Percentiles rank a stretch among this genome's conserved stretches.
Conservation (phyloP, 2,329 filamentous ascomycete genomes). For the Fusarium bulbicola region DNA sequence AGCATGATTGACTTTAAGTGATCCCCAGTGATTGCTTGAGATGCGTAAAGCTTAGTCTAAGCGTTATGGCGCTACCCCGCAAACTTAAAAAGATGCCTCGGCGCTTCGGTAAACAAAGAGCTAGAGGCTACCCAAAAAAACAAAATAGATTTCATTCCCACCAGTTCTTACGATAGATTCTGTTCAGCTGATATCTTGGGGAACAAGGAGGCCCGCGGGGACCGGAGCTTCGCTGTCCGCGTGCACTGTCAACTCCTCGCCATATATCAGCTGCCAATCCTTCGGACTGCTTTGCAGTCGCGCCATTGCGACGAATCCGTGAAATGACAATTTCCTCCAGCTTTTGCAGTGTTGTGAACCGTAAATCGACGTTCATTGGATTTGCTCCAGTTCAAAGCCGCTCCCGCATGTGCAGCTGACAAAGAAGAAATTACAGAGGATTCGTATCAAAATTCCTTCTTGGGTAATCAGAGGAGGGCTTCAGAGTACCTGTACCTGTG, state of each 20-base stretch:
- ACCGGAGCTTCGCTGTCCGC: neutral
- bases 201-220: neutral
- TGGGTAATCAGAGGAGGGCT: accelerated
- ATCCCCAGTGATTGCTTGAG: too few relatives aligned
- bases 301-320: too few relatives aligned
- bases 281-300: too few relatives aligned
- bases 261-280: neutral
- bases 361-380: too few relatives aligned
- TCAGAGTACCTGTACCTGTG: neutral
- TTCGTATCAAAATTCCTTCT: neutral
- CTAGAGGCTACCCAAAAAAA: accelerated
- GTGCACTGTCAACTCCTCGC: neutral
- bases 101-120: neutral
- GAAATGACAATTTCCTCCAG: neutral
- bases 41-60: neutral
- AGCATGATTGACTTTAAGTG: neutral
- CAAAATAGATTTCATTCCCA: accelerated
- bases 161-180: too few relatives aligned
- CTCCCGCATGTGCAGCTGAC: accelerated
- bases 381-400: neutral
- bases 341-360: neutral
- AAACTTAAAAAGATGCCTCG: neutral
- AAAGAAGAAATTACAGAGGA: neutral
- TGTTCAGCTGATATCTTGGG: neutral
- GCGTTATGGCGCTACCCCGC: neutral